These are phyloP conservation scores for Cydonia oblonga DNA, from an alignment of 331 rosid genomes.

Conservation along the genomic window DNA sequence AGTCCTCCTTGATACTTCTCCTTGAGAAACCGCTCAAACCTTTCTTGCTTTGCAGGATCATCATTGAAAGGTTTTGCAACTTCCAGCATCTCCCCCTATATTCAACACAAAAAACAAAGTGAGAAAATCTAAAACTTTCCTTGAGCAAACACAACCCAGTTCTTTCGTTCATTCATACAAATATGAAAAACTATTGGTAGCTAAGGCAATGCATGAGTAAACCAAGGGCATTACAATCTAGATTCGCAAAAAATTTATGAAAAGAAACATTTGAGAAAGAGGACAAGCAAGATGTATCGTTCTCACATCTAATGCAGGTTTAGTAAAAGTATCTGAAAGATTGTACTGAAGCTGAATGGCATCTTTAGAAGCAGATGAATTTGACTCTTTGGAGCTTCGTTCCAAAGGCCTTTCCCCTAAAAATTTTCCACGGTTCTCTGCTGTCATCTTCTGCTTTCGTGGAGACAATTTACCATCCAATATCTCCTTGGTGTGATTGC, in stretches of 20 bases:
- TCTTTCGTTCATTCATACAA: neutral
- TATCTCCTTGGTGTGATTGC: conserved; percentile 39
- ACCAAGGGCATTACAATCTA: conserved; percentile 1
- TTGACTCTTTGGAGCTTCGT: conserved; percentile 43
- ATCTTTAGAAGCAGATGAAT: conserved; percentile 39
- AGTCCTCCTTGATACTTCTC: conserved; percentile 87
- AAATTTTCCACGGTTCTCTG: conserved; percentile 77
- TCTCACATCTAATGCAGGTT: conserved; percentile 68
- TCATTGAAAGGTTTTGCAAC: conserved; percentile 71
- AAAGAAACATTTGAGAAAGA: conserved; percentile 2
- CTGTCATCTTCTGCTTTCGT: conserved; percentile 50
- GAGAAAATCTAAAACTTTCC: neutral
- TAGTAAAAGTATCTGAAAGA: conserved; percentile 83
- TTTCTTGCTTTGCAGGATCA: conserved; percentile 85
- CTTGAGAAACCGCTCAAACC: conserved; percentile 85
- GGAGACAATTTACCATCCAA: conserved; percentile 45
- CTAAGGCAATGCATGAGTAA: neutral
- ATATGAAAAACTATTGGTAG: neutral
- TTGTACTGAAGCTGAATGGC: conserved; percentile 63
- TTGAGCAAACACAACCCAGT: neutral
- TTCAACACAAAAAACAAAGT: conserved; percentile 12
- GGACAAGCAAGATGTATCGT: neutral
- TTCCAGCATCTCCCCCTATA: conserved; percentile 43
- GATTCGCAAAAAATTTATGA: conserved; percentile 3
- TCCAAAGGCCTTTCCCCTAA: conserved; percentile 85